These are phyloP conservation scores for Boletus insuetus DNA, from an alignment of 768 basidiomycete species.

Conservation along the genomic window DNA sequence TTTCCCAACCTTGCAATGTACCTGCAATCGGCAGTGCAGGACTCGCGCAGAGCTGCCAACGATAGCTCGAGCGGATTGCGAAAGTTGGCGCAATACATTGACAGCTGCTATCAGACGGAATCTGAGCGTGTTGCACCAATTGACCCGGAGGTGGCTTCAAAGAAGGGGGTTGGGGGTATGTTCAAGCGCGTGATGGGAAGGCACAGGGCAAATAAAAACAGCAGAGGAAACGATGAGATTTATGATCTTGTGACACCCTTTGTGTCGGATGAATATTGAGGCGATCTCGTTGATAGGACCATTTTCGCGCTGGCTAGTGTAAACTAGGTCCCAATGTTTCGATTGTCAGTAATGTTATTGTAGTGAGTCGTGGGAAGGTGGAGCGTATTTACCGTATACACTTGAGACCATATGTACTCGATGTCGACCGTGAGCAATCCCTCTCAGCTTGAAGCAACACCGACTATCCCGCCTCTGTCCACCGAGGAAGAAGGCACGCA, in stretches of 20 bases:
- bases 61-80: conserved; percentile 62
- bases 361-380: no score
- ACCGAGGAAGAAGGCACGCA: conserved; percentile 61
- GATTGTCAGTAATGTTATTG: background rate
- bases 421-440: conserved; percentile 8
- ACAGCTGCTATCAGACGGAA: conserved; percentile 61
- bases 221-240: conserved; percentile 70
- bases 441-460: conserved; percentile 8
- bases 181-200: conserved; percentile 61
- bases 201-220: conserved; percentile 44
- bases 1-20: conserved; percentile 78
- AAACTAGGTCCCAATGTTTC: no score
- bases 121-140: conserved; percentile 18
- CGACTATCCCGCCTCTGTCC: conserved; percentile 45
- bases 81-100: conserved; percentile 68
- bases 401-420: background rate
- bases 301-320: no score
- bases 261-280: conserved; percentile 65
- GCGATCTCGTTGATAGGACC: background rate
- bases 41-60: conserved; percentile 56
- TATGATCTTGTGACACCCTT: conserved; percentile 84
- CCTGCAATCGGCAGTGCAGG: conserved; percentile 66
- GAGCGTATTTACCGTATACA: background rate
- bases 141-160: conserved; percentile 39
- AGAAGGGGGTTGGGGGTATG: conserved; percentile 46